Conservation (phyloP, 495 filamentous ascomycete genomes). For the Chaetomidium leptoderma region DNA sequence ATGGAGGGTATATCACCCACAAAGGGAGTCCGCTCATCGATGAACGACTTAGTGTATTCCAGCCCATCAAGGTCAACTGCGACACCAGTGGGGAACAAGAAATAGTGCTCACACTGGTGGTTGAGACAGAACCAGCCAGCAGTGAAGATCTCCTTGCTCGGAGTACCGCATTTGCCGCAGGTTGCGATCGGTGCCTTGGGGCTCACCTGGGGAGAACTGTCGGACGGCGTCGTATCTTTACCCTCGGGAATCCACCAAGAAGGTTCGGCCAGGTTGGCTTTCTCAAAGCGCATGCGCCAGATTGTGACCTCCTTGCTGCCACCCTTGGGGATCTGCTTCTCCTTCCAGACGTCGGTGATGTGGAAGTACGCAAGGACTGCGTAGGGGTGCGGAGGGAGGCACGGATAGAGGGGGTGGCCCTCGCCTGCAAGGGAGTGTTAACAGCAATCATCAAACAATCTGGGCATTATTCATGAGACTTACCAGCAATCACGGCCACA, state of each 20-base stretch:
- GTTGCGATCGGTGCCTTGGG: slow-evolving; percentile 12
- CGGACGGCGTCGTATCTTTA: not conserved
- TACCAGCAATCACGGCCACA: slow-evolving; percentile 59
- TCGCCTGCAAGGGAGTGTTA: slow-evolving; percentile 40
- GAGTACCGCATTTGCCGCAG: slow-evolving; percentile 26
- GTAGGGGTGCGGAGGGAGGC: slow-evolving; percentile 58
- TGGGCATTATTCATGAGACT: slow-evolving; percentile 16
- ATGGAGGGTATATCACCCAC: slow-evolving; percentile 25
- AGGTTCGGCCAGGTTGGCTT: slow-evolving; percentile 51
- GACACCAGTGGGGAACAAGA: slow-evolving; percentile 37
- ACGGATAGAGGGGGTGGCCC: slow-evolving; percentile 48
- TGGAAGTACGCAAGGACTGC: slow-evolving; percentile 72
- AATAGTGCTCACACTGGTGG: slow-evolving; percentile 54
- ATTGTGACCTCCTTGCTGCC: slow-evolving; percentile 36
- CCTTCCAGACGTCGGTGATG: slow-evolving; percentile 68
- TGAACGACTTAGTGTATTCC: slow-evolving; percentile 54
- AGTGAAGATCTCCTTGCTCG: slow-evolving; percentile 39
- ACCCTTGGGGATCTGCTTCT: slow-evolving; percentile 37
- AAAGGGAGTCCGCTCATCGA: slow-evolving; percentile 42
- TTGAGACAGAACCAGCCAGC: slow-evolving; percentile 70
- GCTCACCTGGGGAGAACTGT: not conserved
- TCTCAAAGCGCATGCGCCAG: slow-evolving; percentile 65
- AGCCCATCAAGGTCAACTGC: slow-evolving; percentile 36
- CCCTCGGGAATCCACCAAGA: slow-evolving; percentile 63
- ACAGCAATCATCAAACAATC: slow-evolving; percentile 15